A percentile compares a stretch with the other conserved stretches of the same genome.
These are phyloP conservation scores for Bolboschoenoplectus hybrid DNA, from an alignment of 202 grass and related monocot genomes.

Conservation along the genomic window DNA sequence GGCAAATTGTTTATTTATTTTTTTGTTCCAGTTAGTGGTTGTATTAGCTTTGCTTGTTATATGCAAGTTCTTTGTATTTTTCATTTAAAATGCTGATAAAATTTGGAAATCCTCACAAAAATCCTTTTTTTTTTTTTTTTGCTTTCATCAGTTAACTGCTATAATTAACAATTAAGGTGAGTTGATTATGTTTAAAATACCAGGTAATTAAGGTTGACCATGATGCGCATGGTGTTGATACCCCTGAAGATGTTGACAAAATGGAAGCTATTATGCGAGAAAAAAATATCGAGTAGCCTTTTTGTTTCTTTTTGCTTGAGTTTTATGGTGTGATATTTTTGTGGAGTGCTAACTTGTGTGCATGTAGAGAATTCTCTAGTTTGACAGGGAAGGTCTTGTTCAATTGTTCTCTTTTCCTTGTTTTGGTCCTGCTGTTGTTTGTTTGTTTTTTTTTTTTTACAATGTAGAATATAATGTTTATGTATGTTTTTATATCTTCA, in stretches of 20 bases:
- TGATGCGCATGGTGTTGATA: slow-evolving; percentile 90
- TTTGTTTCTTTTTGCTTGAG: background rate
- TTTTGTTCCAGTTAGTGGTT: background rate
- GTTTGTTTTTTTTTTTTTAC: background rate
- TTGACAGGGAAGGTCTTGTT: background rate
- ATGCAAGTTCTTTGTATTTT: background rate
- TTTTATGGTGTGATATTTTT: background rate
- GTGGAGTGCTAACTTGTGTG: background rate
- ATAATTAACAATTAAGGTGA: slow-evolving; percentile 10
- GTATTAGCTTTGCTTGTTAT: background rate
- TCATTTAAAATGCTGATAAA: background rate
- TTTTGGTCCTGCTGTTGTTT: background rate
- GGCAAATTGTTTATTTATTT: background rate
- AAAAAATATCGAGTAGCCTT: slow-evolving; percentile 68
- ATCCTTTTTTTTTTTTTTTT: background rate
- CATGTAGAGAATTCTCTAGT: background rate
- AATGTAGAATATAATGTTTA: background rate
- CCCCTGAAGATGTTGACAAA: slow-evolving; percentile 78
- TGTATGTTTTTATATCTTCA: background rate
- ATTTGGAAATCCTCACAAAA: background rate
- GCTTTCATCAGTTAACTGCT: background rate
- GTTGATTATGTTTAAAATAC: slow-evolving; percentile 29
- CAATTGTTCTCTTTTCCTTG: background rate
- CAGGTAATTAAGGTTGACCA: slow-evolving; percentile 97
- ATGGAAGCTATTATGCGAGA: slow-evolving; percentile 82